A percentile compares a stretch with the other conserved stretches of the same genome.
Conservation (phyloP, 306 rosid genomes). For the Lathyrus aphaca region DNA sequence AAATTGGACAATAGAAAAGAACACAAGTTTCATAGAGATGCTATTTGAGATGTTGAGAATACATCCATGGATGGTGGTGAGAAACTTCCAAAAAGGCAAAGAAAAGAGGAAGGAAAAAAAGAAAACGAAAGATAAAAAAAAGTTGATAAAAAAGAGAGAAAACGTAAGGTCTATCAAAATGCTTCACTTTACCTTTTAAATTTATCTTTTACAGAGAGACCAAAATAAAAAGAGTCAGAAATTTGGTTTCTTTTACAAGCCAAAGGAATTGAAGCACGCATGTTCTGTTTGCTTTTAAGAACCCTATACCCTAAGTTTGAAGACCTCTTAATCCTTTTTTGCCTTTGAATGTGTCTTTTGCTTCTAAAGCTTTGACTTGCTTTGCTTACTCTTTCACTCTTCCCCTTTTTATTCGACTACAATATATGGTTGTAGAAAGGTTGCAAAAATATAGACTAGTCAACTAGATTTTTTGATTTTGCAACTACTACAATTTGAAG, state of each 20-base stretch:
- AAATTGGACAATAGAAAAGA: slow-evolving; percentile 6
- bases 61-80: slow-evolving; percentile 48
- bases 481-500: slow-evolving; percentile 11
- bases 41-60: slow-evolving; percentile 27
- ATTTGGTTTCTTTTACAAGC: slow-evolving; percentile 65
- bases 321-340: slow-evolving; percentile 45
- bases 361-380: slow-evolving; percentile 76
- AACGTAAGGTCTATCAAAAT: slow-evolving; percentile 42
- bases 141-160: slow-evolving; percentile 43
- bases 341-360: slow-evolving; percentile 47
- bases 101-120: slow-evolving; percentile 11
- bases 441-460: slow-evolving; percentile 3
- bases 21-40: slow-evolving; percentile 16
- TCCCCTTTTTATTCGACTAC: slow-evolving; percentile 28
- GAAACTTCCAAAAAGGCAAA: slow-evolving; percentile 81
- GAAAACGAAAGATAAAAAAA: slow-evolving; percentile 46
- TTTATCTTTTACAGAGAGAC: slow-evolving; percentile 48
- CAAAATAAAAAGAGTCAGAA: slow-evolving; percentile 55
- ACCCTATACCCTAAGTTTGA: slow-evolving; percentile 52
- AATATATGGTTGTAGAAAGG: slow-evolving; percentile 35
- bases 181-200: slow-evolving; percentile 34
- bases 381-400: slow-evolving; percentile 42
- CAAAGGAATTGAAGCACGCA: slow-evolving; percentile 65
- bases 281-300: slow-evolving; percentile 49
- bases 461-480: slow-evolving; percentile 24